phyloP scores from a whole-genome alignment of 441 rosid genomes.

The Populus trichocarpa region DNA sequence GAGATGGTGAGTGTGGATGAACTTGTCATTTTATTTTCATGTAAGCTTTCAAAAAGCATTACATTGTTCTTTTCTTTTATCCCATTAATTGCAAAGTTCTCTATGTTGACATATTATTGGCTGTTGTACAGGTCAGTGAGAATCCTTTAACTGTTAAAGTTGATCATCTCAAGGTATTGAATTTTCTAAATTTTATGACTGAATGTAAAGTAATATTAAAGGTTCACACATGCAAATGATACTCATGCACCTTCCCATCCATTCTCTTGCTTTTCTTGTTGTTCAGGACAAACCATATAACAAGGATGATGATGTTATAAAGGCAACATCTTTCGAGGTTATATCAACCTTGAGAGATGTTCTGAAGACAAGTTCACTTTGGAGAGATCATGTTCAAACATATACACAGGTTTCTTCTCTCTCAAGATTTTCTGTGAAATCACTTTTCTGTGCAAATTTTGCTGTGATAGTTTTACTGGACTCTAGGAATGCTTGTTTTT shows the following conservation, averaged over 20 bases:
- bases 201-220: not conserved
- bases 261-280: constrained; percentile 10
- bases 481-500: not conserved
- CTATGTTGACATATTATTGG: constrained; percentile 15
- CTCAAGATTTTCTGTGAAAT: not conserved
- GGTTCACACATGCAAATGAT: constrained; percentile 10
- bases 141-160: constrained; percentile 96
- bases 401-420: constrained; percentile 67
- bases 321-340: constrained; percentile 97
- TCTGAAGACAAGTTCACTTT: constrained; percentile 81
- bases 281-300: constrained; percentile 87
- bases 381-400: constrained; percentile 98
- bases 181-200: constrained; percentile 9
- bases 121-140: constrained; percentile 66
- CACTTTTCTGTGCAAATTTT: not conserved
- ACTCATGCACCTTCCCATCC: constrained; percentile 7
- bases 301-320: constrained; percentile 96
- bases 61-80: not conserved
- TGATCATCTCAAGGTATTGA: constrained; percentile 87
- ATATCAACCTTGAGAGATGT: constrained; percentile 96
- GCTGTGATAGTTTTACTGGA: not conserved
- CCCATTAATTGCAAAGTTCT: constrained; percentile 10
- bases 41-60: not conserved
- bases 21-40: constrained; percentile 1
- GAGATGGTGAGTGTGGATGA: constrained; percentile 64